phyloP scores from a whole-genome alignment of 2,329 filamentous ascomycete species.

The Microdochium paspali region DNA sequence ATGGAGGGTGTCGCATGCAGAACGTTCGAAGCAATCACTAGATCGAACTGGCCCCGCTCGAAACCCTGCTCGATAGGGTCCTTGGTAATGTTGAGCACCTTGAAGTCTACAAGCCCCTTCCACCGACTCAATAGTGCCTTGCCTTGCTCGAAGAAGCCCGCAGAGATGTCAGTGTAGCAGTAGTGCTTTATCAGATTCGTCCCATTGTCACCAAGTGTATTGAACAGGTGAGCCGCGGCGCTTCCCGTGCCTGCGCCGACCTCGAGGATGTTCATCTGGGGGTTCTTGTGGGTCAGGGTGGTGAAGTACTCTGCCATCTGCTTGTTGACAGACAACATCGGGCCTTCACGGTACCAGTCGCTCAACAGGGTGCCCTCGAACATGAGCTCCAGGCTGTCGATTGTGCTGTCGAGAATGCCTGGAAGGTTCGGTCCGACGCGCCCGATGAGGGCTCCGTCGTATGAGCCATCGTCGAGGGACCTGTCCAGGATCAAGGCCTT shows the following conservation, averaged over 20 bases:
- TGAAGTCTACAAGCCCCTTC: constrained; percentile 18
- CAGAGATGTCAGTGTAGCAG: constrained; percentile 29
- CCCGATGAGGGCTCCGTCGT: neutral
- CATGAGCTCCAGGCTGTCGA: constrained; percentile 17
- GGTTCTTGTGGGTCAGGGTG: constrained; percentile 17
- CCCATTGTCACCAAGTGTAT: constrained; percentile 7
- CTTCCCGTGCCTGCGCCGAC: constrained; percentile 25
- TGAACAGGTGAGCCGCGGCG: constrained; percentile 15
- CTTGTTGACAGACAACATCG: constrained; percentile 1
- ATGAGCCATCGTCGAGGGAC: neutral
- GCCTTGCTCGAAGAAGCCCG: constrained; percentile 24
- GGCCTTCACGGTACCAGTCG: constrained; percentile 9
- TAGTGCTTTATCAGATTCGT: constrained; percentile 11
- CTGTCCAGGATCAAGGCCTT: neutral
- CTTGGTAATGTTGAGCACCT: constrained; percentile 19
- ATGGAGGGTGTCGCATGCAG: constrained; percentile 11
- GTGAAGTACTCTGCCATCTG: constrained; percentile 12
- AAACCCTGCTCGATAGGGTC: neutral
- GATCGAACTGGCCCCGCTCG: constrained; percentile 8
- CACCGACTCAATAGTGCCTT: constrained; percentile 12
- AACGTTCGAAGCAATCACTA: constrained; percentile 14
- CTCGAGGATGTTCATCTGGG: constrained; percentile 23
- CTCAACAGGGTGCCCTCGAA: constrained; percentile 15
- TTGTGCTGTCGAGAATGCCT: constrained; percentile 12
- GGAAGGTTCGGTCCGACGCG: constrained; percentile 4